A percentile compares a stretch with the other conserved stretches of the same genome.
phyloP scores from a whole-genome alignment of 2,329 filamentous ascomycete species.

The Microsporum ferrugineum region DNA sequence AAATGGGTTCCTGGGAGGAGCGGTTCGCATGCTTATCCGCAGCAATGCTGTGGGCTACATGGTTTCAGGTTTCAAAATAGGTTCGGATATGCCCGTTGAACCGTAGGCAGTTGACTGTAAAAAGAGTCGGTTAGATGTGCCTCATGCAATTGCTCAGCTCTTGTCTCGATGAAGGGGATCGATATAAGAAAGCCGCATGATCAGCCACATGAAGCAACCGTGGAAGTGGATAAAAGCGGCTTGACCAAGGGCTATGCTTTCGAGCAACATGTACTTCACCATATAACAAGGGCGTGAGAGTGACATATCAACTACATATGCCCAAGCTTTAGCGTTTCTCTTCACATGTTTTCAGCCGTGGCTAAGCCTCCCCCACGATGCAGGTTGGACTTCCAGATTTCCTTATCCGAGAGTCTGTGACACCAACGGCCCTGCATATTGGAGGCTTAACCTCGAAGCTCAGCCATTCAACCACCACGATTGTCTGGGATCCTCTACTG shows the following conservation, averaged over 20 bases:
- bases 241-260: neutral
- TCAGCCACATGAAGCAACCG: neutral
- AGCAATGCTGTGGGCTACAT: neutral
- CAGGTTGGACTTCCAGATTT: neutral
- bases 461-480: neutral
- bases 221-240: neutral
- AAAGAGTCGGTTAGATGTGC: neutral
- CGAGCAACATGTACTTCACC: neutral
- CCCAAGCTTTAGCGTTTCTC: neutral
- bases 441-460: slow-evolving; percentile 1
- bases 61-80: neutral
- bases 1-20: neutral
- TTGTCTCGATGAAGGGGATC: neutral
- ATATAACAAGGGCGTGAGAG: neutral
- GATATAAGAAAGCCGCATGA: neutral
- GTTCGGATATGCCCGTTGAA: neutral
- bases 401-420: neutral
- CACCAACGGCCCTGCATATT: neutral
- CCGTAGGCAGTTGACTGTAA: neutral
- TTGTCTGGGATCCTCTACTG: neutral
- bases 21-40: neutral
- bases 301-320: neutral
- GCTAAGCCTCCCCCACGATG: slow-evolving; percentile 3
- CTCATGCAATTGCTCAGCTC: neutral
- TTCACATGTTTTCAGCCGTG: slow-evolving; percentile 1